Evolutionary conservation across 306 rosid species (phyloP).

Genomic region (Carpinus fangiana): DNA sequence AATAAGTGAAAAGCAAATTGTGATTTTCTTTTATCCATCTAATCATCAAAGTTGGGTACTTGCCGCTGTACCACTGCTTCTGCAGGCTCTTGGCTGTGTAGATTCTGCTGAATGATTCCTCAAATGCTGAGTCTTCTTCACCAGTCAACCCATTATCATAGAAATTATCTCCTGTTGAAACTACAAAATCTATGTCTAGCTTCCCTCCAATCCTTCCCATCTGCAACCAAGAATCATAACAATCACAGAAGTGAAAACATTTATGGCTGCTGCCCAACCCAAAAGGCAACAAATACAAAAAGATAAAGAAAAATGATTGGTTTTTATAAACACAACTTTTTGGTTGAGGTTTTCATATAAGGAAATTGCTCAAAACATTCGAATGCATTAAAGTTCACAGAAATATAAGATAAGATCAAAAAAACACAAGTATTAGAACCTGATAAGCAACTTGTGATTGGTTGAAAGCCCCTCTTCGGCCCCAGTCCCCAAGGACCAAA

Average conservation of each 20-base stretch:
- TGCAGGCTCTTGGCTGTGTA: slow-evolving; percentile 50
- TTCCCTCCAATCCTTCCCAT: slow-evolving; percentile 54
- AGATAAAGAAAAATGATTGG: background rate
- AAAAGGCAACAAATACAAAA: background rate
- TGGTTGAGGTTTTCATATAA: background rate
- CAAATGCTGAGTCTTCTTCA: slow-evolving; percentile 36
- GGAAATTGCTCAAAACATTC: background rate
- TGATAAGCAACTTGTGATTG: slow-evolving; percentile 53
- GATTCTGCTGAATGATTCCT: slow-evolving; percentile 48
- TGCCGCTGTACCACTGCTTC: slow-evolving; percentile 56
- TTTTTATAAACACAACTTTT: background rate
- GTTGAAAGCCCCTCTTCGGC: slow-evolving; percentile 53
- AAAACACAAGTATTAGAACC: slow-evolving; percentile 27
- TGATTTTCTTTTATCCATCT: background rate
- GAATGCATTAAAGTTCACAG: background rate
- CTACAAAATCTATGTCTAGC: slow-evolving; percentile 51
- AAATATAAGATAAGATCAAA: too few species aligned
- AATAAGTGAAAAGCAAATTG: background rate
- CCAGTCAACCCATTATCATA: slow-evolving; percentile 50
- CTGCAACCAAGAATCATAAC: slow-evolving; percentile 18
- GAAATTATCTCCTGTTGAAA: slow-evolving; percentile 62
- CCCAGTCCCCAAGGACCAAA: slow-evolving; percentile 63
- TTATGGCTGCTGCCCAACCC: background rate
- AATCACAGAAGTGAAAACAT: background rate
- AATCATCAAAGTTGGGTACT: slow-evolving; percentile 29